Evolutionary conservation across 1,284 basidiomycete species (phyloP).

Genomic region (Lentinula novae-zelandiae): DNA sequence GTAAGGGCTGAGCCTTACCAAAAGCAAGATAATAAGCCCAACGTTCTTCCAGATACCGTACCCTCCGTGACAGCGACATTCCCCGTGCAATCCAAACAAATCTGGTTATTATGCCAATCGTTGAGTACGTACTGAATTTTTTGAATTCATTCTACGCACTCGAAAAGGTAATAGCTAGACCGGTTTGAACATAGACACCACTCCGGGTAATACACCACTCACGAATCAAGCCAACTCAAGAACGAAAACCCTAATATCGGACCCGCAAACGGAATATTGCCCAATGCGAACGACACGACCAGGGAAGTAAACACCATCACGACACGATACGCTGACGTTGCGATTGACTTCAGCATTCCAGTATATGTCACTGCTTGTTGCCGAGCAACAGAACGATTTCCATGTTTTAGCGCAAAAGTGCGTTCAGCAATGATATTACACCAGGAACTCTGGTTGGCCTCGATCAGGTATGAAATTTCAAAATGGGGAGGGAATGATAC

Average conservation of each 20-base stretch:
- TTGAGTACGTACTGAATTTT: neutral
- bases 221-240: slow-evolving; percentile 82
- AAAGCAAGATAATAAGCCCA: slow-evolving; percentile 86
- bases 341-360: slow-evolving; percentile 67
- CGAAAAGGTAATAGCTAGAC: slow-evolving; percentile 80
- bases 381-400: slow-evolving; percentile 43
- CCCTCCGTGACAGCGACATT: slow-evolving; percentile 59
- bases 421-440: slow-evolving; percentile 69
- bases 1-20: slow-evolving; percentile 37
- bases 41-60: slow-evolving; percentile 76
- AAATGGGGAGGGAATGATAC: slow-evolving; percentile 22
- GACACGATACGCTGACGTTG: slow-evolving; percentile 72
- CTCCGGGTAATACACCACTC: slow-evolving; percentile 31
- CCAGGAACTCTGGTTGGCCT: slow-evolving; percentile 59
- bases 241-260: slow-evolving; percentile 60
- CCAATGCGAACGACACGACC: slow-evolving; percentile 61
- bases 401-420: slow-evolving; percentile 63
- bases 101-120: slow-evolving; percentile 31
- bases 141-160: slow-evolving; percentile 47
- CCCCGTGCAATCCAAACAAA: slow-evolving; percentile 77
- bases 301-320: slow-evolving; percentile 79
- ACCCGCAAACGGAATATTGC: slow-evolving; percentile 63
- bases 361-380: slow-evolving; percentile 56
- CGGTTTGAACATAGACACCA: neutral
- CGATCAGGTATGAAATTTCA: neutral